Evolutionary conservation across 2,329 filamentous ascomycete species (phyloP), one percentile per base, ranked within the genome.

Genomic region (Setomelanomma holmii): DNA sequence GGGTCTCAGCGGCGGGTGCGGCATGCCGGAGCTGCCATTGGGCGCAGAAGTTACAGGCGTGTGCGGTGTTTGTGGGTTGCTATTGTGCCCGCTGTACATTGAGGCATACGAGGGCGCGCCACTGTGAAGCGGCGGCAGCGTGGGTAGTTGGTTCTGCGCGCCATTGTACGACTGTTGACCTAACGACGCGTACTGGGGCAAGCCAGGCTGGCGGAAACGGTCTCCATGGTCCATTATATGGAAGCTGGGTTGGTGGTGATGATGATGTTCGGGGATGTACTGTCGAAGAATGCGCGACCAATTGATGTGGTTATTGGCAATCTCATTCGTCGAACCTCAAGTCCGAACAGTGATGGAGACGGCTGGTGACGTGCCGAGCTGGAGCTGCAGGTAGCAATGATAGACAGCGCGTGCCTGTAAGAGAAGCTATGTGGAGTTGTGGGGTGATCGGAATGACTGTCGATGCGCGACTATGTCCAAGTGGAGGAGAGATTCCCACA

Each of bases 61-160:
- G 58, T 75, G 70, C 51, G 72, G 72, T 59, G 72, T 73, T 63
- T 75, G 73, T 44, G 73, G 67, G 60, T 71, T 73, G 64, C 69
- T 73, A 54, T 67, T 64, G 57, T 72, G 68, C 58, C 67, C 56
- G 46, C 60, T 60, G 61, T 75, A 75, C 63, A 72, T 64, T 27
- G 68, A 56, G 49, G 46, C 46, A 21, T 63, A 74, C 48, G 64
- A 65, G 14, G 27, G 27, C 40, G 64, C 45, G 49, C 59, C 63
- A 55, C 61, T 66, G 48, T 73, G 67, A n/a, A 74, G 63, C 22
- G 71, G 72, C 21, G 72, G 71, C 47, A 74, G 66, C 35, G 71
- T 72, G 48, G 68, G 71, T 47, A 71, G 63, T 53, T 68, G 64
- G 52, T 60, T 57, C 49, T 71, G 67, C 33, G 61, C 48, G 43